These are phyloP conservation scores for Tylopilus sp. DNA, from an alignment of 1,284 basidiomycete species.

Conservation along the genomic window DNA sequence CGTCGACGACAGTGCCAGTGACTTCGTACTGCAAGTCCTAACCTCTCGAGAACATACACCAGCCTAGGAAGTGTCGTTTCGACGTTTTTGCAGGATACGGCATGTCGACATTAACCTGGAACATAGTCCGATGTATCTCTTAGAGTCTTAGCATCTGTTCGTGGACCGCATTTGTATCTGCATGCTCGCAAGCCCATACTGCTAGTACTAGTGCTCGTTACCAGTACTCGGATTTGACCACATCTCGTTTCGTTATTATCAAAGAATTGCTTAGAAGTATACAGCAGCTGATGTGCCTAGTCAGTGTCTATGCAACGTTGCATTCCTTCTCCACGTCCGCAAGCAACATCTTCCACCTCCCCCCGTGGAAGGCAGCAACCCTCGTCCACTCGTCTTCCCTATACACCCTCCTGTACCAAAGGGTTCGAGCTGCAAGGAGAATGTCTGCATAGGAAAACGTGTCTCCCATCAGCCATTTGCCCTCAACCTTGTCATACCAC, in stretches of 20 bases:
- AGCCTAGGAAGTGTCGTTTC: constrained; percentile 53
- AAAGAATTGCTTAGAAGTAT: no score
- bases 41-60: constrained; percentile 42
- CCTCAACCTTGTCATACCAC: constrained; percentile 18
- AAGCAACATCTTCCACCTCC: constrained; percentile 25
- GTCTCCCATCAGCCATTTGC: constrained; percentile 28
- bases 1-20: constrained; percentile 50
- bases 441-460: constrained; percentile 33
- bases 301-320: constrained; percentile 15
- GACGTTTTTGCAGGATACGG: constrained; percentile 42
- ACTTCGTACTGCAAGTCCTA: constrained; percentile 39
- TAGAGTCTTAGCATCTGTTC: background rate
- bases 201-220: no score
- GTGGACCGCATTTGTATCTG: background rate
- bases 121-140: constrained; percentile 29
- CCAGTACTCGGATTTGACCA: no score
- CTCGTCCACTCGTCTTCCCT: constrained; percentile 27
- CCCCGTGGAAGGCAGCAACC: constrained; percentile 21
- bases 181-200: background rate
- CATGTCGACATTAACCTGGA: constrained; percentile 49
- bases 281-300: no score
- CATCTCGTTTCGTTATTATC: no score
- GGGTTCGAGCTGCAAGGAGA: constrained; percentile 11
- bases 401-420: constrained; percentile 19
- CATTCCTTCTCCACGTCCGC: constrained; percentile 23